Evolutionary conservation across 352 stramenopile genomes (phyloP).

Genomic region (Globisporangium megalacanthum): DNA sequence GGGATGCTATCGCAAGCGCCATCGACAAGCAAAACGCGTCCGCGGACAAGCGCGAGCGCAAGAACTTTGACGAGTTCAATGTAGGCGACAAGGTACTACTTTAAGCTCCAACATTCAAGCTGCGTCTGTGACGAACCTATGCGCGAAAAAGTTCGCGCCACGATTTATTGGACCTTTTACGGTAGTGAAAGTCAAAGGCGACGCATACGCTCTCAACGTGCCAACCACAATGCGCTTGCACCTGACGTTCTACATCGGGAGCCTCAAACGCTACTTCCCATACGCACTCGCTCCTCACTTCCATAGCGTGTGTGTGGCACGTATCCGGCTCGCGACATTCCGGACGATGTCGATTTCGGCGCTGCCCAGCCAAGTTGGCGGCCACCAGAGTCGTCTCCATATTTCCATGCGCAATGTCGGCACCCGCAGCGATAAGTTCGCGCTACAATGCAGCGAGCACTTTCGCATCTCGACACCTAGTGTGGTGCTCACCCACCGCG

Average conservation of each 20-base stretch:
- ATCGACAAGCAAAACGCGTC: no score
- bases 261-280: background rate
- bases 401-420: conserved; percentile 91
- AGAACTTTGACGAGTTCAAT: no score
- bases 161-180: no score
- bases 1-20: no score
- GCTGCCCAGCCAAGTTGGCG: conserved; percentile 83
- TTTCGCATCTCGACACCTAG: conserved; percentile 64
- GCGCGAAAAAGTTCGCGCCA: no score
- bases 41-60: no score
- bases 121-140: no score
- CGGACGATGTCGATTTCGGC: conserved; percentile 87
- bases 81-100: no score
- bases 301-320: conserved; percentile 82
- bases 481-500: conserved; percentile 52
- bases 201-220: no score
- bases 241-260: background rate
- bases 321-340: conserved; percentile 82
- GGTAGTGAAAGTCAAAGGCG: no score
- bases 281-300: conserved; percentile 34
- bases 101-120: no score
- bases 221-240: no score
- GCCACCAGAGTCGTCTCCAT: conserved; percentile 78
- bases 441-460: conserved; percentile 49
- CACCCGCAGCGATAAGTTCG: conserved; percentile 66